Base-by-base conservation (phyloP, 2,329 filamentous ascomycete species). In the Colletotrichum euphorbiae region DNA sequence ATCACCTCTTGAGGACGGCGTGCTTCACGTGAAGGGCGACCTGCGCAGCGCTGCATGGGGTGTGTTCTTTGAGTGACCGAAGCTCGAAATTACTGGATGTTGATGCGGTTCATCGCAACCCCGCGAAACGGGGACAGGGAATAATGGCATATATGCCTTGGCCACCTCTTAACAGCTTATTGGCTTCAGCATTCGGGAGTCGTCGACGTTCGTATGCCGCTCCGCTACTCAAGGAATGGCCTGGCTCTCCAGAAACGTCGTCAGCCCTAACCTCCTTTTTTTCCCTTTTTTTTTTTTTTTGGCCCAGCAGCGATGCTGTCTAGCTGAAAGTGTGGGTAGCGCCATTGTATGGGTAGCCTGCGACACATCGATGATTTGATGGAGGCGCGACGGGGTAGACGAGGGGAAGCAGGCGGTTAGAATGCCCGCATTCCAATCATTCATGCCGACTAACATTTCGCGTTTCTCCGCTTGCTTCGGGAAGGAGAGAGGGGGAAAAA, bases 391-490 rank as follows among this genome's bases (percentile, higher is more conserved):
- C 46, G 40, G 28, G n/a, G 60, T 57, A 67, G 48, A 67, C 62
- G 62, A 61, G 54, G 48, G 57, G 62, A 42, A 31, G 50, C 36
- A 50, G 65, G 65, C 60, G 61, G 62, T 45, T 17, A 51, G 56
- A 45, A 43, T 61, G 63, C 50, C 59, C 62, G 19, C 63, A 67
- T 62, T 66, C 66, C 66, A 69, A 67, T 69, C 66, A 67, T 50
- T 56, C 62, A 56, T 67, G 63, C 62, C 43, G 61, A 42, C 62
- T 62, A 67, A 58, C 60, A 67, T 67, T 45, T 67, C 64, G 64
- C 60, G 60, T 67, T 63, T 60, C 45, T 67, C 51, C 55, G 60
- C 61, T 28, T 28, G 6, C 28, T 28, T 28, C 28, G 1, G 28
- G 58, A 21, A 57, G 31, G 33, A 54, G 31, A 54, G 51, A 36